Percentiles rank a stretch among this genome's conserved stretches.
phyloP scores from a whole-genome alignment of 2,329 filamentous ascomycete genomes.

The Sclerotinia sclerotiorum region DNA sequence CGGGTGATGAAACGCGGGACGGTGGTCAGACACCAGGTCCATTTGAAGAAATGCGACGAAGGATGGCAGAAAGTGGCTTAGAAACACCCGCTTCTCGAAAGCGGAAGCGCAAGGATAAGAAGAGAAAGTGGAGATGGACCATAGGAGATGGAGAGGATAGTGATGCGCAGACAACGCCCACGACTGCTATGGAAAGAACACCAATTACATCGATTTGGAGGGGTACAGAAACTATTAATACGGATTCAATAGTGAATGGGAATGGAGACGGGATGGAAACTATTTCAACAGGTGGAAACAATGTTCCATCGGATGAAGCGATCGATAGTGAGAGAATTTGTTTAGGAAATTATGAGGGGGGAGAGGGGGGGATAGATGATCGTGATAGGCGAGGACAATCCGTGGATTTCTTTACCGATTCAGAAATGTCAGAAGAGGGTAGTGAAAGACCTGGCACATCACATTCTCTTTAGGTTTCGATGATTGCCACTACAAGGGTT shows the following conservation, averaged over 20 bases:
- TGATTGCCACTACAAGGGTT: neutral
- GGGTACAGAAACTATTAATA: constrained; percentile 24
- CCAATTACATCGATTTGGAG: constrained; percentile 33
- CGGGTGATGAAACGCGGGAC: constrained; percentile 55
- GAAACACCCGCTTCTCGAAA: constrained; percentile 45
- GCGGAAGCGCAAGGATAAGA: constrained; percentile 57
- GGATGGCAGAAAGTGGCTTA: constrained; percentile 49
- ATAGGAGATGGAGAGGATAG: constrained; percentile 48
- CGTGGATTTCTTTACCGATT: constrained; percentile 24
- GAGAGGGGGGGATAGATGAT: neutral
- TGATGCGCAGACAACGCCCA: constrained; percentile 27
- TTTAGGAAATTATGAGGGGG: neutral
- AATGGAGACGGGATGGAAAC: neutral
- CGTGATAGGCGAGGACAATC: constrained; percentile 16
- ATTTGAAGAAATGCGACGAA: constrained; percentile 61
- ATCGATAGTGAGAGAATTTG: neutral
- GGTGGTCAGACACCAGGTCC: constrained; percentile 63
- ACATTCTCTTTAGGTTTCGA: constrained; percentile 18
- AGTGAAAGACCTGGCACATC: constrained; percentile 22
- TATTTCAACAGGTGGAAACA: neutral
- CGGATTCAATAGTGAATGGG: neutral
- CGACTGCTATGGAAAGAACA: constrained; percentile 32
- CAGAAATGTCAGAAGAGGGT: constrained; percentile 27
- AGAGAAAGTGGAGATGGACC: constrained; percentile 65
- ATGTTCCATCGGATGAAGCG: neutral